Base-by-base conservation (phyloP, 768 basidiomycete genomes). In the Leucocoprinus sp. region DNA sequence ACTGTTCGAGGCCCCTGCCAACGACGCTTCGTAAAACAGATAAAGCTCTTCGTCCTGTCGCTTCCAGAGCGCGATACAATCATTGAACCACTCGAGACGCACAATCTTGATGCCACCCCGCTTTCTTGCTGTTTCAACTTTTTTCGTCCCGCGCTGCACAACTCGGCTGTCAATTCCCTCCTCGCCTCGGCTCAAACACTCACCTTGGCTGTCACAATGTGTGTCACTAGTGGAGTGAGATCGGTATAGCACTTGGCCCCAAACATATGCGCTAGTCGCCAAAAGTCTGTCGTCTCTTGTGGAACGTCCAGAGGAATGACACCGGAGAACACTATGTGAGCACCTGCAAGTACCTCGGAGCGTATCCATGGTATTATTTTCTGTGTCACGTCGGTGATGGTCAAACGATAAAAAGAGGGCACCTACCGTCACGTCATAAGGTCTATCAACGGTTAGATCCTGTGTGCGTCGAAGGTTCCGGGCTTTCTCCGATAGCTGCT, bases 171-270 rank as follows among this genome's bases (percentile, higher is more conserved):
- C 39, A 50, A 42, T 33, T 37, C 26, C 24, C 47, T 29, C 21
- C 37, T 23, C 36, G 43, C 3, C 17, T 18, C 33, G 28, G 31
- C 31, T 4, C n/a, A n/a, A 14, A 31, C 9, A 54, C 60, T 48
- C 50, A 89, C 88, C 74, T 92, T 90, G 7, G 84, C 87, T 17
- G 92, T 86, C 17, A 99, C 90, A 29, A 97, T 83, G 55, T 99
- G 96, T 0, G 95, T 98, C 17, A 87, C 75, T 2, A 72, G 65
- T 21, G 60, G 62, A 4, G 70, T 72, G 31, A 96, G 59, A 51
- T 90, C 82, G 12, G 75, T 82, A 37, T 80, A 75, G 61, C 84
- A 89, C 37, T 69, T 70, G 2, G 95, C 95, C 7, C 95, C 95
- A 55, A 96, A 98, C 65, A 86, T 82, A 38, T 75, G 72, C 9